A percentile compares a stretch with the other conserved stretches of the same genome.
Conservation (phyloP, 257 asterid genomes). For the Nicotiana obtusifolia region DNA sequence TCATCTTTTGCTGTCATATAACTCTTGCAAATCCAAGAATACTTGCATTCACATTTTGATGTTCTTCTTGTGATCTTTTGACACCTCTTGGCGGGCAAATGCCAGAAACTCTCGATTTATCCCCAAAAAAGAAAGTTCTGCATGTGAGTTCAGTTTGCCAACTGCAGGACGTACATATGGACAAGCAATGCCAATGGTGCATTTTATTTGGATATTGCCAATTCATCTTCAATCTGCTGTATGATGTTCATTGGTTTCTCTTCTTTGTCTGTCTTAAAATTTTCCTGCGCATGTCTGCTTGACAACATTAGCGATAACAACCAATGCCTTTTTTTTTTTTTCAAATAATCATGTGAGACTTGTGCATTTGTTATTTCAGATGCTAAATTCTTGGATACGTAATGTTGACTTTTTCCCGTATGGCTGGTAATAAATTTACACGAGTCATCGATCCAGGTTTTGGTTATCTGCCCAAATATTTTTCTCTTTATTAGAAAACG, state of each 20-base stretch:
- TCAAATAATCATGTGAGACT: neutral
- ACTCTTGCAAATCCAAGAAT: neutral
- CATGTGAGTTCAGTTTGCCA: neutral
- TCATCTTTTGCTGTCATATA: neutral
- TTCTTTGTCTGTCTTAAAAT: neutral
- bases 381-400: neutral
- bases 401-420: neutral
- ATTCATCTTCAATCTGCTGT: neutral
- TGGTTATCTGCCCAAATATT: neutral
- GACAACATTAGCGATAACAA: neutral
- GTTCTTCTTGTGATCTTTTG: neutral
- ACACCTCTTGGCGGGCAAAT: neutral
- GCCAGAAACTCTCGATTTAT: neutral
- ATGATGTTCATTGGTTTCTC: neutral
- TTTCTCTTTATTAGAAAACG: neutral
- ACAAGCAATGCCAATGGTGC: neutral
- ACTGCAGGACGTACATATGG: neutral
- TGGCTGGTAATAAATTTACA: neutral
- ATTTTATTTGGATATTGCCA: neutral
- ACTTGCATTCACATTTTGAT: neutral
- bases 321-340: neutral
- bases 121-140: neutral
- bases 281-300: neutral
- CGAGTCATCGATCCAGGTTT: neutral
- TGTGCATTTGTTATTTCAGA: neutral